Base-by-base conservation (phyloP, 1,139 yeast species). In the Kodamaea ohmeri region DNA sequence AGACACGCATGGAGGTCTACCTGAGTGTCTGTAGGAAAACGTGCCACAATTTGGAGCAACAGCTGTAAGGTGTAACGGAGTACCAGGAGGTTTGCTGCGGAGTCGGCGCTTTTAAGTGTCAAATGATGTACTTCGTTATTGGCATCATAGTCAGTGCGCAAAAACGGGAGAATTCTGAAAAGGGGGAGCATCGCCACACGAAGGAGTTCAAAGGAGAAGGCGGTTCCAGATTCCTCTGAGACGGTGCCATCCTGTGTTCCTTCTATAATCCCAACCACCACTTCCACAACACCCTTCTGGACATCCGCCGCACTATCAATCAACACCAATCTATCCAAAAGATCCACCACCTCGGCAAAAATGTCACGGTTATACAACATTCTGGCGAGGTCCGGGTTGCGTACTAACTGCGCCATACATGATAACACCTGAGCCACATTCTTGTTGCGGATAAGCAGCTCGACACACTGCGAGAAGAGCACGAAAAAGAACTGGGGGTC, bases 391-490 rank as follows among this genome's bases (percentile, higher is more conserved):
- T 77, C 72, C 1, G 76, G 63, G 33, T 80, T 75, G 40, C 71
- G 76, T 24, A 87, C 67, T 24, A 88, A 67, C 41, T 78, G 71
- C 30, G 71, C 70, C 46, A 88, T 56, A 0, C 86, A 80, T 0
- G 56, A 53, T 37, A 85, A 60, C 2, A 80, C 72, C 36, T 71
- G 72, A 11, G 64, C 50, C 2, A 65, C 63, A 42, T 67, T 58
- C 37, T 58, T 61, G 42, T 65, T 71, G 44, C 67, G 73, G 13
- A 83, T 73, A 44, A 88, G 67, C 0, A 85, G 76, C 51, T 87
- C 96, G 39, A 88, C 72, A 56, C 96, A 87, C 48, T 87, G 85
- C 27, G 96, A 87, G 62, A 85, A 86, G 34, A 90, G 60, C 19
- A 89, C 83, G 55, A 86, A 86, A 60, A 85, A 82, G 50, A 89